A percentile compares a stretch with the other conserved stretches of the same genome.
Conservation (phyloP, 2,329 filamentous ascomycete species). For the Pyrenophora teres region DNA sequence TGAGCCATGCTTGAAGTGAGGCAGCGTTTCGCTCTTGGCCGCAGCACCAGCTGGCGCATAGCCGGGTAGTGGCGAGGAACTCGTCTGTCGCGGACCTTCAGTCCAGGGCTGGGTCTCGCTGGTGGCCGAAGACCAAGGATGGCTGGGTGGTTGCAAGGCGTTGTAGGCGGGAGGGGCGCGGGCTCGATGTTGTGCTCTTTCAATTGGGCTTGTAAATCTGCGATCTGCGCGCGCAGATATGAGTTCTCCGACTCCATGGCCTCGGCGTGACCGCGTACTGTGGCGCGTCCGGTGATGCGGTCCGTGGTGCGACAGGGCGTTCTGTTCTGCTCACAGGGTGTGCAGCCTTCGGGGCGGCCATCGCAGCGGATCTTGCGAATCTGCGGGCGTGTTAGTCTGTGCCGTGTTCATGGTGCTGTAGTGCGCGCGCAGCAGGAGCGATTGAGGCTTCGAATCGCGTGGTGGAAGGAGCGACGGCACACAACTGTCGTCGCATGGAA, state of each 20-base stretch:
- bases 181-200: conserved; percentile 63
- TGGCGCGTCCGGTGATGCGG: conserved; percentile 80
- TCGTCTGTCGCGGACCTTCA: conserved; percentile 27
- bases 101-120: conserved; percentile 30
- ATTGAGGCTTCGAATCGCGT: not conserved
- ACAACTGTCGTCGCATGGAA: not conserved
- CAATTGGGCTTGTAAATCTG: conserved; percentile 70
- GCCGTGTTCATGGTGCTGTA: not conserved
- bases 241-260: conserved; percentile 73
- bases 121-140: conserved; percentile 23
- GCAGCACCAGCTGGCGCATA: conserved; percentile 28
- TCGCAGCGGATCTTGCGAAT: conserved; percentile 88
- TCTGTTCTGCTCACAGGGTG: conserved; percentile 76
- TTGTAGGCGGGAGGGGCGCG: conserved; percentile 52
- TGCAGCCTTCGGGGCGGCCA: conserved; percentile 77
- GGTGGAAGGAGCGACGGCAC: not conserved
- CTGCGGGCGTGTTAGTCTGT: conserved; percentile 49
- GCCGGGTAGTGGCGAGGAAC: conserved; percentile 32
- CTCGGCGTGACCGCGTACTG: conserved; percentile 77
- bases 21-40: conserved; percentile 41
- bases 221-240: conserved; percentile 69
- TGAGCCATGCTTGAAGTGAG: conserved; percentile 53
- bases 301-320: conserved; percentile 85
- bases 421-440: too few species aligned
- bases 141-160: conserved; percentile 20